A percentile compares a stretch with the other conserved stretches of the same genome.
Conservation (phyloP, 371 early-diverging fungal genomes). For the Actinomortierella wolfii region DNA sequence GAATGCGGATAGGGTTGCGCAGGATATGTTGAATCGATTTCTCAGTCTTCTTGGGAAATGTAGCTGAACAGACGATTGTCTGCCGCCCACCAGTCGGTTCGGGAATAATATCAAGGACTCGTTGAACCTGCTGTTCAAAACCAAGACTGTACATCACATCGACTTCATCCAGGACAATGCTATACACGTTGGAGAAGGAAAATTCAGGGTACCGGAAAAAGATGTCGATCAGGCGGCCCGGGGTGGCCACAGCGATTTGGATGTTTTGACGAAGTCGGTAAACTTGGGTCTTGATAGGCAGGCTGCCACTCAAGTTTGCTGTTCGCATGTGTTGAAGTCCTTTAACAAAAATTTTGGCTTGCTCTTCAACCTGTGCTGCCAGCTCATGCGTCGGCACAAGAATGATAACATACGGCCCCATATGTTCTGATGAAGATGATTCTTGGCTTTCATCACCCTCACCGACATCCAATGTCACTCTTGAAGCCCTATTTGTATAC, state of each 20-base stretch:
- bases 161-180: constrained; percentile 66
- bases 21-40: neutral
- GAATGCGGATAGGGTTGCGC: constrained; percentile 35
- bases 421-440: constrained; percentile 9
- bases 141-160: constrained; percentile 63
- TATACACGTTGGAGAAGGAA: constrained; percentile 52
- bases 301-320: constrained; percentile 58
- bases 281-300: constrained; percentile 56
- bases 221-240: constrained; percentile 61
- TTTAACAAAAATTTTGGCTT: constrained; percentile 48
- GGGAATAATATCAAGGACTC: constrained; percentile 53
- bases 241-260: constrained; percentile 64
- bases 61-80: constrained; percentile 58
- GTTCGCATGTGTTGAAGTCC: constrained; percentile 61
- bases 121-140: constrained; percentile 53
- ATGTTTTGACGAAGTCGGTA: constrained; percentile 61
- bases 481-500: constrained; percentile 14
- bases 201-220: constrained; percentile 50
- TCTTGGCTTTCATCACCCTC: constrained; percentile 8
- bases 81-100: constrained; percentile 51
- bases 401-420: constrained; percentile 62
- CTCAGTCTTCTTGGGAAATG: constrained; percentile 30
- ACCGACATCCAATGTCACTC: too few species aligned
- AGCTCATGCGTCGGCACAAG: constrained; percentile 63
- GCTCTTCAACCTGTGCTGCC: constrained; percentile 56